Percentiles rank a stretch among this genome's conserved stretches.
phyloP scores from a whole-genome alignment of 208 protist species.

The Strigomonas culicis region DNA sequence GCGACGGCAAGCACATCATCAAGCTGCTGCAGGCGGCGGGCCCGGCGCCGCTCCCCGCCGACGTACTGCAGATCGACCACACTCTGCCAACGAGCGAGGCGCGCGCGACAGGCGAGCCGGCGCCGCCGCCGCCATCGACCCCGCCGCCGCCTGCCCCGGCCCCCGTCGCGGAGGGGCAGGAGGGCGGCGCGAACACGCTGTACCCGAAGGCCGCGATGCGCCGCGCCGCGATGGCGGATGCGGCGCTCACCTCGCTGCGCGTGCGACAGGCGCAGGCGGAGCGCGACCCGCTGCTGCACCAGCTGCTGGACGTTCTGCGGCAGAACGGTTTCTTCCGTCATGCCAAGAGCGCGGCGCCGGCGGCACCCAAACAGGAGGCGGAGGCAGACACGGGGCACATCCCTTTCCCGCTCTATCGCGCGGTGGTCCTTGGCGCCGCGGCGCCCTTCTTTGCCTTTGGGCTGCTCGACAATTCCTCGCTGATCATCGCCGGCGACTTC shows the following conservation, averaged over 20 bases:
- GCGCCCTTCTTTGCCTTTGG: constrained; percentile 87
- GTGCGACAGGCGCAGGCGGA: neutral
- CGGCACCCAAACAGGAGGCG: neutral
- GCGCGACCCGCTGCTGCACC: neutral
- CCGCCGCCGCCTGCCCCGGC: neutral
- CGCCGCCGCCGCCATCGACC: neutral
- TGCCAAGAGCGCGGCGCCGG: neutral
- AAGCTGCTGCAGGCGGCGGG: neutral
- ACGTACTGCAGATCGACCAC: neutral
- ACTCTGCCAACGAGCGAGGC: neutral
- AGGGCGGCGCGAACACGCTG: neutral
- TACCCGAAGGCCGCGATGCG: neutral
- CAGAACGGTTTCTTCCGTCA: neutral
- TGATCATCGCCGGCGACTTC: constrained; percentile 72
- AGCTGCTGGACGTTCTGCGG: neutral
- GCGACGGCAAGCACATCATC: constrained; percentile 12
- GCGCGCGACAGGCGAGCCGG: too few relatives aligned
- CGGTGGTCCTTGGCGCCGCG: constrained; percentile 40
- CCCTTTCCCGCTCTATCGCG: constrained; percentile 38
- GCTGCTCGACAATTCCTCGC: constrained; percentile 75
- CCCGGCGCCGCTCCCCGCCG: neutral
- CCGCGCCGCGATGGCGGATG: neutral
- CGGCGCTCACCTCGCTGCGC: constrained; percentile 1
- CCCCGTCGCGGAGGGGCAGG: neutral
- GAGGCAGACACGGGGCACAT: constrained; percentile 29